Evolutionary conservation across 83 land plant species (phyloP).

Genomic region (Thuja plicata): DNA sequence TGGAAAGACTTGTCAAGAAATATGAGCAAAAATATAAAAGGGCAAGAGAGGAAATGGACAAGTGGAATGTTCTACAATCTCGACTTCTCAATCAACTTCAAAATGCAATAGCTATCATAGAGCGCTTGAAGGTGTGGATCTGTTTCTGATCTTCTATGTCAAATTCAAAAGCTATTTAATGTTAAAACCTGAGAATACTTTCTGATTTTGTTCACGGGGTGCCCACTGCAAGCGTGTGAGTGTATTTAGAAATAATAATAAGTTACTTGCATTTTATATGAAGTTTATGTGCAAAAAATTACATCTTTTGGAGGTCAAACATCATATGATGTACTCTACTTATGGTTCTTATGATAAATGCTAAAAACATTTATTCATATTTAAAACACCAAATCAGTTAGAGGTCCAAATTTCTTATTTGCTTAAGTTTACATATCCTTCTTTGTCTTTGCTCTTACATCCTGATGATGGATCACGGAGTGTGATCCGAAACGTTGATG

Average conservation of each 20-base stretch:
- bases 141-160: background rate
- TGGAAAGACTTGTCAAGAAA: constrained; percentile 51
- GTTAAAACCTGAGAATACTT: background rate
- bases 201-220: background rate
- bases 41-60: constrained; percentile 27
- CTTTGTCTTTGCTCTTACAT: too few species aligned
- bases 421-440: background rate
- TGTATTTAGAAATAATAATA: background rate
- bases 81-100: constrained; percentile 29
- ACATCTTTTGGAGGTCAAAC: background rate
- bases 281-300: background rate
- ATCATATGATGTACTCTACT: background rate
- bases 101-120: constrained; percentile 47
- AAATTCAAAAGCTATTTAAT: background rate
- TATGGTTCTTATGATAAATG: background rate
- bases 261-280: background rate
- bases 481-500: too few species aligned
- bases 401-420: background rate
- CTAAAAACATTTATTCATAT: background rate
- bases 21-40: constrained; percentile 42
- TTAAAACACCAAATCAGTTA: background rate
- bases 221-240: background rate
- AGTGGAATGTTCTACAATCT: constrained; percentile 31
- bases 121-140: constrained; percentile 21
- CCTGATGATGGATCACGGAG: too few species aligned